A percentile compares a stretch with the other conserved stretches of the same genome.
Conservation (phyloP, 176 grass and related monocot species). For the Otatea glauca region DNA sequence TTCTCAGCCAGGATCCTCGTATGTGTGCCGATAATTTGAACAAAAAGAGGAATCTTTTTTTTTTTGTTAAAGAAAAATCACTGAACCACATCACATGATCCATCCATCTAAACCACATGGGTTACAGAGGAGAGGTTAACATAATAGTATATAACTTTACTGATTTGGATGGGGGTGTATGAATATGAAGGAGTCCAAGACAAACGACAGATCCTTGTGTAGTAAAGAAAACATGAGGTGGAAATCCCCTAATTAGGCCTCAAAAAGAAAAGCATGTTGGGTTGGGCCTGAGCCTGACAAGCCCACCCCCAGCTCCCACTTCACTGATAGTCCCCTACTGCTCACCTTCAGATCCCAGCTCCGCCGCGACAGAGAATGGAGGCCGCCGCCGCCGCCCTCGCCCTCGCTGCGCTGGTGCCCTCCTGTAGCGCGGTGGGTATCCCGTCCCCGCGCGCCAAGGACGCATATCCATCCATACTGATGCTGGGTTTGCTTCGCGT, state of each 20-base stretch:
- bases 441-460: neutral
- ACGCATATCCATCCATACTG: too few relatives aligned
- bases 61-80: neutral
- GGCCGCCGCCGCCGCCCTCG: neutral
- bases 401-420: constrained; percentile 53
- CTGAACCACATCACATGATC: neutral
- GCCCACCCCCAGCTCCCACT: neutral
- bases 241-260: too few relatives aligned
- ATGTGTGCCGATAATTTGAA: too few relatives aligned
- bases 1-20: too few relatives aligned
- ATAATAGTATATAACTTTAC: too few relatives aligned
- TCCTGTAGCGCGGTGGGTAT: constrained; percentile 58
- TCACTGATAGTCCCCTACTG: neutral
- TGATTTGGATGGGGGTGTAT: too few relatives aligned
- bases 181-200: too few relatives aligned
- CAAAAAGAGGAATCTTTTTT: too few relatives aligned
- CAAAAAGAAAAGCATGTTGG: too few relatives aligned
- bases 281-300: too few relatives aligned
- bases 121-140: neutral
- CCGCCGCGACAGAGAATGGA: constrained; percentile 40
- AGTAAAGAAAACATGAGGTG: too few relatives aligned
- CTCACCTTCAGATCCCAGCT: neutral
- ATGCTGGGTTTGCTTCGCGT: neutral
- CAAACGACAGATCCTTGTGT: too few relatives aligned
- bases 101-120: neutral